Conservation (phyloP, 176 grass and related monocot genomes). For the Zoysia pacifica region DNA sequence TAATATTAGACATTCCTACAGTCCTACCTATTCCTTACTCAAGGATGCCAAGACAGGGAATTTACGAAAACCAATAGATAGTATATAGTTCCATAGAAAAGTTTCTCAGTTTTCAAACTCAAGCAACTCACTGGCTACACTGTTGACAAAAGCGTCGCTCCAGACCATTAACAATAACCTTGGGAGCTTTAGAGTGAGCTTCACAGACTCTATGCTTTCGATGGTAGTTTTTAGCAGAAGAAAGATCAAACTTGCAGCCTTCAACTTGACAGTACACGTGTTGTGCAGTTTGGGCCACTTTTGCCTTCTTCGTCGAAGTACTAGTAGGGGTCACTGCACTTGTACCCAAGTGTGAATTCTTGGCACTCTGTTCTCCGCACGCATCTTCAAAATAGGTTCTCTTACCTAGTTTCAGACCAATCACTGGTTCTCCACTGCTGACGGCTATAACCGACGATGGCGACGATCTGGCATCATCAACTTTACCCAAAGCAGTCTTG, state of each 20-base stretch:
- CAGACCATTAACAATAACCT: slow-evolving; percentile 72
- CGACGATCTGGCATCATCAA: slow-evolving; percentile 40
- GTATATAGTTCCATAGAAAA: background rate
- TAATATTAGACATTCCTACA: background rate
- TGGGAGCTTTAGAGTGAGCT: slow-evolving; percentile 67
- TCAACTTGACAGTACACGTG: slow-evolving; percentile 74
- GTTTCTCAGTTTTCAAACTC: background rate
- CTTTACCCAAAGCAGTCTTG: slow-evolving; percentile 17
- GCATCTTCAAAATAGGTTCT: slow-evolving; percentile 64
- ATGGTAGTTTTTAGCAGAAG: slow-evolving; percentile 87
- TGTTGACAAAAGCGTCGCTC: slow-evolving; percentile 98
- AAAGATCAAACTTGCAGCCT: slow-evolving; percentile 80
- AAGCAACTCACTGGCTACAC: slow-evolving; percentile 78
- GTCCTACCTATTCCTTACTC: background rate
- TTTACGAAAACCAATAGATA: background rate
- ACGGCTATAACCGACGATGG: slow-evolving; percentile 22
- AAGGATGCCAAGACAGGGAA: background rate
- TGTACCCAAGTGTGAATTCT: slow-evolving; percentile 35
- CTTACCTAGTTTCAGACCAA: slow-evolving; percentile 69
- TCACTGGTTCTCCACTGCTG: slow-evolving; percentile 48
- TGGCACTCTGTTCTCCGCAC: slow-evolving; percentile 46
- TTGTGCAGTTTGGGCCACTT: slow-evolving; percentile 31
- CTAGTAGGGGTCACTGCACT: slow-evolving; percentile 1
- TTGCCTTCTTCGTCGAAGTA: slow-evolving; percentile 51
- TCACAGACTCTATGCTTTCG: slow-evolving; percentile 87